phyloP scores from a whole-genome alignment of 2,329 filamentous ascomycete genomes.

The Calonectria hawksworthii region DNA sequence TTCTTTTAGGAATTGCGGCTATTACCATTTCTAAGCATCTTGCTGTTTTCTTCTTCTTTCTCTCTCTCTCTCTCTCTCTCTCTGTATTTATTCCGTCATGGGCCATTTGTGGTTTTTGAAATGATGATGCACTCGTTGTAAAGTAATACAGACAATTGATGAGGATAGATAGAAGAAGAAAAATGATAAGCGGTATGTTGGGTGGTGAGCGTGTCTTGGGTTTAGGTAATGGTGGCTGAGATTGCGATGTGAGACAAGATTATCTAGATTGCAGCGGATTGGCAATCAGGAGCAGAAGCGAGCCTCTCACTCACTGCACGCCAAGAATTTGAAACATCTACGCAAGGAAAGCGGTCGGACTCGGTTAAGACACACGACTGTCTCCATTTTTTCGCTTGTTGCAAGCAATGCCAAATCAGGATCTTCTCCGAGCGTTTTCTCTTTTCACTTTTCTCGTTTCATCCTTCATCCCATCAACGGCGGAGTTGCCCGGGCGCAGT shows the following conservation, averaged over 20 bases:
- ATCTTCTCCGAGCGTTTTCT: neutral
- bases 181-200: neutral
- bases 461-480: conserved; percentile 8
- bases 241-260: conserved; percentile 1
- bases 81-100: neutral
- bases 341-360: neutral
- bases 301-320: neutral
- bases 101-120: neutral
- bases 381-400: conserved; percentile 3
- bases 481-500: neutral
- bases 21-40: neutral
- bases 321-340: conserved; percentile 1
- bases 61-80: too few relatives aligned
- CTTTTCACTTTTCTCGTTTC: conserved; percentile 10
- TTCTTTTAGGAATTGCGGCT: conserved; percentile 13
- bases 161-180: neutral
- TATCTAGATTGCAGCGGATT: neutral
- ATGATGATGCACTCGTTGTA: neutral
- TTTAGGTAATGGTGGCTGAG: neutral
- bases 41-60: neutral
- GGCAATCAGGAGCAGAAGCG: neutral
- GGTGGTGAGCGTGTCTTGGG: neutral
- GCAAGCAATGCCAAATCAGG: conserved; percentile 8
- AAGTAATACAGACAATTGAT: neutral
- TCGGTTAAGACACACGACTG: neutral